Evolutionary conservation across 2,329 filamentous ascomycete species (phyloP).

Genomic region (Nigrospora oryzae): DNA sequence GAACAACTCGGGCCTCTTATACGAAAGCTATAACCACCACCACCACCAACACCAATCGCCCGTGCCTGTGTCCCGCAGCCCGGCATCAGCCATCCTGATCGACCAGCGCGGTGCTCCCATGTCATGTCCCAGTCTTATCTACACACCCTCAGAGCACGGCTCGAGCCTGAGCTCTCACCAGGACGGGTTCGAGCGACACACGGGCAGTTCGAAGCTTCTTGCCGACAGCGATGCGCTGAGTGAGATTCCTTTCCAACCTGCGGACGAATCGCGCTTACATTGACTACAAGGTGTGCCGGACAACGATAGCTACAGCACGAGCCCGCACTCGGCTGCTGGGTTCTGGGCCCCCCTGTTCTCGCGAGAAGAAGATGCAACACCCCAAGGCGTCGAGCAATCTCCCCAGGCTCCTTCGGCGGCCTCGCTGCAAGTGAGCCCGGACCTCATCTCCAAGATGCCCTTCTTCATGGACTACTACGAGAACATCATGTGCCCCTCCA

Average conservation of each 20-base stretch:
- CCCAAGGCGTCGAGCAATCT: constrained; percentile 32
- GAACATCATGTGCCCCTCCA: constrained; percentile 82
- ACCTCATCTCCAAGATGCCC: constrained; percentile 69
- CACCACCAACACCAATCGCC: constrained; percentile 42
- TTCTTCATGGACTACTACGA: constrained; percentile 93
- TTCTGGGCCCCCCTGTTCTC: constrained; percentile 36
- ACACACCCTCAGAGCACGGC: constrained; percentile 51
- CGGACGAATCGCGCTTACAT: constrained; percentile 4
- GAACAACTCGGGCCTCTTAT: constrained; percentile 47
- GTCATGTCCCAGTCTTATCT: constrained; percentile 53
- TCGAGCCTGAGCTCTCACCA: constrained; percentile 53
- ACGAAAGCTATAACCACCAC: constrained; percentile 46
- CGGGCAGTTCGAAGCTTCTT: constrained; percentile 35
- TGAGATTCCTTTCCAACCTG: constrained; percentile 31
- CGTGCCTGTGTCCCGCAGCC: constrained; percentile 45
- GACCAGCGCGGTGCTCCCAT: constrained; percentile 45
- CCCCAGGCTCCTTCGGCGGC: constrained; percentile 36
- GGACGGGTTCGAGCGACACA: constrained; percentile 46
- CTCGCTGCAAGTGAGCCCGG: constrained; percentile 43
- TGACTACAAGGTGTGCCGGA: constrained; percentile 36
- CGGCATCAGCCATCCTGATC: constrained; percentile 45
- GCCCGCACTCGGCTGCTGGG: constrained; percentile 35
- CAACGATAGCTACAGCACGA: constrained; percentile 42
- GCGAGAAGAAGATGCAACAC: constrained; percentile 35
- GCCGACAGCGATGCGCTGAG: constrained; percentile 48